Conservation (phyloP, 208 protist genomes). For the Trypanosoma cruzi region DNA sequence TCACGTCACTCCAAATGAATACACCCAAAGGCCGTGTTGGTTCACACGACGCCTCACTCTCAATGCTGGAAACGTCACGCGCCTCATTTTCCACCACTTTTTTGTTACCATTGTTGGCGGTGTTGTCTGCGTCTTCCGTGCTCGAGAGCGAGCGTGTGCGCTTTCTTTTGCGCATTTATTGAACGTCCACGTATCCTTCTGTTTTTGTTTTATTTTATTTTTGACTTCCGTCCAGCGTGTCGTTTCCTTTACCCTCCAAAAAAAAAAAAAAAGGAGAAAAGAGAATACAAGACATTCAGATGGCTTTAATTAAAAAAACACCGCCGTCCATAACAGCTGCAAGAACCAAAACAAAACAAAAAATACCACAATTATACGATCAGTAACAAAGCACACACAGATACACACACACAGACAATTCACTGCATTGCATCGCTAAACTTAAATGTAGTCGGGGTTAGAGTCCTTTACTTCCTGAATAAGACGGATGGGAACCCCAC, state of each 20-base stretch:
- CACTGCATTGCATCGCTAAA: background rate
- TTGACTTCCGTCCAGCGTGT: background rate
- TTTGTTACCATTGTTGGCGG: constrained; percentile 3
- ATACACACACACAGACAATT: constrained; percentile 13
- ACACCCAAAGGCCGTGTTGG: constrained; percentile 38
- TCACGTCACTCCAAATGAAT: constrained; percentile 75
- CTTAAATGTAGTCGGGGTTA: constrained; percentile 91
- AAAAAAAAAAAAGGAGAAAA: too few relatives aligned
- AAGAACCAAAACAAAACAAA: background rate
- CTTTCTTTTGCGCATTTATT: constrained; percentile 19
- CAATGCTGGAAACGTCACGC: background rate
- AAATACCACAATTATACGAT: background rate
- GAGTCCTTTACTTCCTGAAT: constrained; percentile 91
- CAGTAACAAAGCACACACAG: constrained; percentile 13
- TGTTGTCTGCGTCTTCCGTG: background rate
- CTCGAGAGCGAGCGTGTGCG: constrained; percentile 4
- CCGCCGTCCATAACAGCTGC: too few relatives aligned
- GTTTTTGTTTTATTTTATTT: too few relatives aligned
- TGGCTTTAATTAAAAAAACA: too few relatives aligned
- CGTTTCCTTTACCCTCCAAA: background rate
- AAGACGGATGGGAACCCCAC: constrained; percentile 85
- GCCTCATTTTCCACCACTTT: background rate
- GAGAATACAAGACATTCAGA: too few relatives aligned
- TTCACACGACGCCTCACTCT: background rate
- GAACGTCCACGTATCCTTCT: background rate